Base-by-base conservation (phyloP, 208 protist genomes). In the Acanthamoeba triangularis region DNA sequence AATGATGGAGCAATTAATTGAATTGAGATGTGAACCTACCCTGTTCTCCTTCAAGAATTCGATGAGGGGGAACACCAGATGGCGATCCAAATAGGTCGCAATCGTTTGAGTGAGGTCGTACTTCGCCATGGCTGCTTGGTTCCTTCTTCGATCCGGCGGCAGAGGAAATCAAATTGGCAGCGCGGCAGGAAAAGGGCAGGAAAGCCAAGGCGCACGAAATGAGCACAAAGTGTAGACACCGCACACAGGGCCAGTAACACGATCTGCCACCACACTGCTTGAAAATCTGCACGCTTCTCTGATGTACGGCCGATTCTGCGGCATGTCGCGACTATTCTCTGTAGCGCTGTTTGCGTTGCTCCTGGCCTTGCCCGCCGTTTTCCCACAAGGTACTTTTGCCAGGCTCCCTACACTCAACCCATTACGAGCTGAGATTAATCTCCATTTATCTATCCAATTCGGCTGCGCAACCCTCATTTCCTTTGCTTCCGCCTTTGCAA, bases 41-140 rank as follows among this genome's bases (percentile, higher is more conserved):
- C 85, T 14, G 16, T 94, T 95, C 47, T 72, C n/a, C 33, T 96
- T 82, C 14, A 97, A 72, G 91, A 97, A 97, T 23, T 98, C 88
- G 11, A 98, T 65, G 23, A 98, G 76, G 23, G 97, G 97, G 56
- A 98, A 85, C 44, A 98, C 82, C 94, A 98, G 63, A 85, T 98
- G 97, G 54, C 96, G 72, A 93, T 98, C 97, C 41, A 98, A 84
- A 67, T 96, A 97, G 59, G 85, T 72, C 30, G 35, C 85, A 44
- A 91, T 91, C 56, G 85, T 91, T 33, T 91, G 85, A 10, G 85
- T 91, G 59, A 91, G 85, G 54, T 91, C 85, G 54, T 91, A 91
- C 59, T 91, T 63, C 54, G 85, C 85, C 85, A 91, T 91, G 69
- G 23, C 20, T 78, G 69, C 33, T 47, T 78, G 33, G 14, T 28